Base-by-base conservation (phyloP, 805 yeast genomes). In the Candida piceae region DNA sequence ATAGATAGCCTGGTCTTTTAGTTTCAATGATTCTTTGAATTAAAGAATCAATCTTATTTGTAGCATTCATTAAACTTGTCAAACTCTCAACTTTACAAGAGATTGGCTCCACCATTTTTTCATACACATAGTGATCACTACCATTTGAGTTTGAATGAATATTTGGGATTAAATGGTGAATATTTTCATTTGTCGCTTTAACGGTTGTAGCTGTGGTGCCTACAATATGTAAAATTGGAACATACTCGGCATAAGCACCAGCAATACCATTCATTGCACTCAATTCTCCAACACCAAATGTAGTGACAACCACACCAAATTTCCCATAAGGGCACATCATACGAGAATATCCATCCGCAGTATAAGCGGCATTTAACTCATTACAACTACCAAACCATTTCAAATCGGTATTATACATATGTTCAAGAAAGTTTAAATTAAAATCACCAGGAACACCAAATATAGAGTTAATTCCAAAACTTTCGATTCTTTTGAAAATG, bases 231-330 rank as follows among this genome's bases (percentile, higher is more conserved):
- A 87, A 65, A 2, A 87, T 64, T 6, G 93, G 93, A 29, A 81
- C 80, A 48, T 69, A 74, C 62, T 87, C 96, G 23, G 95, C 83
- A 63, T 73, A 81, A 0, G 95, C 76, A 34, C 95, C 95, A 22
- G 87, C 69, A 37, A 85, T 64, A 32, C 94, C 95, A 60, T 86
- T 86, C 43, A 86, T 53, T 2, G 95, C 94, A 40, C 87, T 77
- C 44, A 86, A 69, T 57, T 87, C 96, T 39, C 96, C 96, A 13
- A 87, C 96, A 34, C 96, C 96, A 59, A 70, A 84, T 4, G 96
- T 87, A 35, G 89, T 78, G 25, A 74, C 55, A 36, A 72, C 58
- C 16, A 78, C 87, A 36, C 87, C 85, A 6, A 84, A 72, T n/a
- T 75, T 71, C 20, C 40, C 29, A 16, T 21, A 13, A 11, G 40